Conservation (phyloP, 2,329 filamentous ascomycete genomes). For the Pseudocercospora macadamiae region DNA sequence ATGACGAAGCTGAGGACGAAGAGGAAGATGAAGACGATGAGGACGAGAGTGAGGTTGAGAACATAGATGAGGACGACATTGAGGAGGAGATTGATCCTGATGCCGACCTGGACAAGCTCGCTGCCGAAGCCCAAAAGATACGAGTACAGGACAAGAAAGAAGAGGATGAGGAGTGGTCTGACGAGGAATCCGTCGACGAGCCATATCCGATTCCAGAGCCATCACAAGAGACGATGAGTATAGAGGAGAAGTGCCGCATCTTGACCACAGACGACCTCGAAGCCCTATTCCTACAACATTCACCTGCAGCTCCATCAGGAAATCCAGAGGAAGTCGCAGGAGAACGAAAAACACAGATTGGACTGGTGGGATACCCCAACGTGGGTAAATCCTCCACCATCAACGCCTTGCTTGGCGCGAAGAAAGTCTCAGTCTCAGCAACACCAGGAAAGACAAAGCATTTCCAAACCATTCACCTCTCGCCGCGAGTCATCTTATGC, state of each 20-base stretch:
- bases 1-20: constrained; percentile 67
- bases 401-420: constrained; percentile 96
- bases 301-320: constrained; percentile 55
- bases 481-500: constrained; percentile 84
- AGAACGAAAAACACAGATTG: constrained; percentile 77
- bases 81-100: constrained; percentile 49
- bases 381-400: constrained; percentile 99
- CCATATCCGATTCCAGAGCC: constrained; percentile 38
- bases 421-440: constrained; percentile 96
- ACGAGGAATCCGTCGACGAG: constrained; percentile 42
- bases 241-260: constrained; percentile 65
- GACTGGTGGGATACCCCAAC: constrained; percentile 96
- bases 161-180: constrained; percentile 43
- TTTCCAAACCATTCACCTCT: constrained; percentile 96
- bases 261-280: constrained; percentile 92
- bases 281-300: constrained; percentile 78
- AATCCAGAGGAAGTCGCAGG: constrained; percentile 51
- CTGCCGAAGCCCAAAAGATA: constrained; percentile 43
- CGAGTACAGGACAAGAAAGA: constrained; percentile 45
- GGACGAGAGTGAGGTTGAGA: constrained; percentile 36
- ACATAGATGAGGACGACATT: constrained; percentile 35
- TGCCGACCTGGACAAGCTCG: constrained; percentile 44
- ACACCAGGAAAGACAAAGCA: constrained; percentile 99
- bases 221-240: constrained; percentile 37
- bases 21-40: constrained; percentile 49